Base-by-base conservation (phyloP, 2,329 filamentous ascomycete species). In the Aspergillus hiratsukae region DNA sequence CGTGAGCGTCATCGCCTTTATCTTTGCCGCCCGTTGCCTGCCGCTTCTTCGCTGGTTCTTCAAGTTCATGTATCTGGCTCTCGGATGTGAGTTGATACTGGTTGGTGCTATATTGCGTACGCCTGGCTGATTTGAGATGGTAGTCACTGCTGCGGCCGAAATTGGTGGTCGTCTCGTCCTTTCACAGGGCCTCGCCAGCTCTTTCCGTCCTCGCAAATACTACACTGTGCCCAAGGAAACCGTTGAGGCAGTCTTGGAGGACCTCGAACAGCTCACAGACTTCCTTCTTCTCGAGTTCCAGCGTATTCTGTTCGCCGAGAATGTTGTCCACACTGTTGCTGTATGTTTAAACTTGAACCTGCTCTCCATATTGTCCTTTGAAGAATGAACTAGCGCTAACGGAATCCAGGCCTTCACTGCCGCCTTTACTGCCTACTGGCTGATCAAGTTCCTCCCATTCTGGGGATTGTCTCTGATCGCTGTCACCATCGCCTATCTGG, bases 241-340 rank as follows among this genome's bases (percentile, higher is more conserved):
- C 50, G 77, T 86, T 37, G 84, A 87, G 70, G 81, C 79, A 56
- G 72, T 83, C 23, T 74, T 85, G 50, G 84, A 85, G 61, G 85
- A 87, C 68, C 69, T 85, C 14, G 83, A 85, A 70, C 83, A 87
- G 73, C 76, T 87, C 53, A 78, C 83, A 74, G 86, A 87, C 76
- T 87, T 87, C 75, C 84, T 87, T 72, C 79, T 87, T 63, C 86
- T 87, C 60, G 85, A 87, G 69, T 83, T 84, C 69, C 85, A 87
- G 76, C 81, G 85, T 57, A 79, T 87, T 61, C 70, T 87, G 57
- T 87, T 87, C 64, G 84, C 82, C 31, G 85, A 87, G 78, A 87
- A 87, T 65, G 76, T 86, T 54, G 78, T 80, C 57, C 81, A 80
- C 58, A 87, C 84, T 14, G 71, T 83, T 68, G 79, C 78, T 57